Evolutionary conservation across 2,329 filamentous ascomycete species (phyloP).

Genomic region (Zarea fungicola): DNA sequence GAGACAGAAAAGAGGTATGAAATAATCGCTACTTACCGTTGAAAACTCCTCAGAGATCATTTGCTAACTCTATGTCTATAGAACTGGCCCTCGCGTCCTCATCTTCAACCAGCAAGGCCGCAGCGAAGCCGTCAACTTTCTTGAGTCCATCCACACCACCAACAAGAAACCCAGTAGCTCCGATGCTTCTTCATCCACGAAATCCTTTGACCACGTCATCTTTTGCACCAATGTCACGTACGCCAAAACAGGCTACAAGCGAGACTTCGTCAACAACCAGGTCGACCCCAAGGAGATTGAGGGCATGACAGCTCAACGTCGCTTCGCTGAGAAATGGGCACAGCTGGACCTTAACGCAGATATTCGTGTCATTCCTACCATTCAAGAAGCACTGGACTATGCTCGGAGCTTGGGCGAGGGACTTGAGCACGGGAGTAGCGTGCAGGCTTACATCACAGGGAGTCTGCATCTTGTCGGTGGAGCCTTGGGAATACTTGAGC

Average conservation of each 20-base stretch:
- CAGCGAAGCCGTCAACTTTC: conserved; percentile 47
- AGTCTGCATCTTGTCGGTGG: conserved; percentile 60
- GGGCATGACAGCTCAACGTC: conserved; percentile 47
- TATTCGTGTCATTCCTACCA: conserved; percentile 44
- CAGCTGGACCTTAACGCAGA: conserved; percentile 41
- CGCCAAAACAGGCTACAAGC: conserved; percentile 45
- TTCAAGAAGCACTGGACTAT: conserved; percentile 50
- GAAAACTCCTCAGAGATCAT: neutral
- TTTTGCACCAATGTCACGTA: conserved; percentile 76
- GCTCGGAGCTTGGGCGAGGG: conserved; percentile 33
- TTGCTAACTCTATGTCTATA: conserved; percentile 14
- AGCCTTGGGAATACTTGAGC: conserved; percentile 44
- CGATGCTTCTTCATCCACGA: conserved; percentile 18
- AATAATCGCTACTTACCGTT: neutral
- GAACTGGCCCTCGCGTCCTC: conserved; percentile 45
- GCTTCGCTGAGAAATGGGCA: conserved; percentile 48
- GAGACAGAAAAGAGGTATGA: conserved; percentile 34
- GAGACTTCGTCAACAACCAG: conserved; percentile 53
- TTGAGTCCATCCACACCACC: conserved; percentile 40
- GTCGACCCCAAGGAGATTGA: conserved; percentile 47
- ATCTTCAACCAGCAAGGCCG: conserved; percentile 85
- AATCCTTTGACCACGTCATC: conserved; percentile 64
- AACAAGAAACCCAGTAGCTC: conserved; percentile 22
- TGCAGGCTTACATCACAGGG: conserved; percentile 53
- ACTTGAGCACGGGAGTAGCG: conserved; percentile 27